A percentile compares a stretch with the other conserved stretches of the same genome.
These are phyloP conservation scores for Coemansia umbellata DNA, from an alignment of 192 early-diverging fungal species.

Conservation along the genomic window DNA sequence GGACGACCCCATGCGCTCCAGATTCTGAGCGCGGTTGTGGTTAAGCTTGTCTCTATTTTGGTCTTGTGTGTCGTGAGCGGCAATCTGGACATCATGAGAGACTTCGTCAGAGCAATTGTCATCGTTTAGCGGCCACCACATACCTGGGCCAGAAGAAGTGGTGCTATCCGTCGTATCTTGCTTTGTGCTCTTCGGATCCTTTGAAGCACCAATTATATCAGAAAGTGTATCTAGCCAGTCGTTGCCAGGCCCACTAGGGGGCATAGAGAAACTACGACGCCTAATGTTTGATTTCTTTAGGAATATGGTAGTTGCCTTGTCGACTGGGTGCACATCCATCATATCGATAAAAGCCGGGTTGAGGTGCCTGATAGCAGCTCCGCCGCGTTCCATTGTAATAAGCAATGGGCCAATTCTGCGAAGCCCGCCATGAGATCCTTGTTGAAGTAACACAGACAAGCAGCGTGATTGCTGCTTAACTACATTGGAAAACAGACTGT, in stretches of 20 bases:
- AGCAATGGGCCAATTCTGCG: constrained; percentile 43
- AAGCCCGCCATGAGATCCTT: constrained; percentile 50
- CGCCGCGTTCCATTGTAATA: constrained; percentile 44
- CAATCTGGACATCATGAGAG: constrained; percentile 35
- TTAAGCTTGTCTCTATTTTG: background rate
- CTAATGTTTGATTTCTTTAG: constrained; percentile 41
- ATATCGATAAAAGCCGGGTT: constrained; percentile 50
- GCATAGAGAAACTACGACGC: constrained; percentile 42
- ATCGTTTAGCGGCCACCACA: constrained; percentile 53
- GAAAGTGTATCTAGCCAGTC: constrained; percentile 31
- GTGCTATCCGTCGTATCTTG: constrained; percentile 2
- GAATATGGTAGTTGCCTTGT: constrained; percentile 24
- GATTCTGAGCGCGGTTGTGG: background rate
- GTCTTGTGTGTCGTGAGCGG: constrained; percentile 14
- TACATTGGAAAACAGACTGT: constrained; percentile 46
- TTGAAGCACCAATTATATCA: constrained; percentile 12
- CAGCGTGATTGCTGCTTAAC: constrained; percentile 51
- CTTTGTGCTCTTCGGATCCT: background rate
- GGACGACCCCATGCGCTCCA: constrained; percentile 37
- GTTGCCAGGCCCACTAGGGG: constrained; percentile 12
- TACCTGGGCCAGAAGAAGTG: constrained; percentile 29
- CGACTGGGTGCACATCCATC: constrained; percentile 51
- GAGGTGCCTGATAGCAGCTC: constrained; percentile 28
- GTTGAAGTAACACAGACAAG: constrained; percentile 46
- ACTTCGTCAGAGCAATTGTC: constrained; percentile 50